These are phyloP conservation scores for Floccularia luteovirens DNA, from an alignment of 768 basidiomycete genomes.

Conservation along the genomic window DNA sequence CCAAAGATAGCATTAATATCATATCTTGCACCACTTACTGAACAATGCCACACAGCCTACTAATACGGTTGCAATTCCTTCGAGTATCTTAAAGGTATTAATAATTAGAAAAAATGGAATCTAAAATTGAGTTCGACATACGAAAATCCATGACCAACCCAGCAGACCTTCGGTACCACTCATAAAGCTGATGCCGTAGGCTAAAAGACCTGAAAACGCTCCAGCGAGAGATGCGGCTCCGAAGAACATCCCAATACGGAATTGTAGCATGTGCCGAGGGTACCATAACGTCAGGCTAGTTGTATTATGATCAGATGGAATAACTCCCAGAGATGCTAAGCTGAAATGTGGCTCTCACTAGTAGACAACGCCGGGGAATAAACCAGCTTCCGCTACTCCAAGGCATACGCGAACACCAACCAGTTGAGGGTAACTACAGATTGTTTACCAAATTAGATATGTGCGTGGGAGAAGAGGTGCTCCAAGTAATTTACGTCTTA, in stretches of 20 bases:
- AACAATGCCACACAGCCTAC: conserved; percentile 48
- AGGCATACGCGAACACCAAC: conserved; percentile 51
- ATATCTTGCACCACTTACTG: conserved; percentile 19
- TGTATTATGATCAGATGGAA: not conserved
- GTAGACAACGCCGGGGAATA: conserved; percentile 70
- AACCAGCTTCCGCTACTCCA: conserved; percentile 61
- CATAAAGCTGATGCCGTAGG: conserved; percentile 50
- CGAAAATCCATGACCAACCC: conserved; percentile 69
- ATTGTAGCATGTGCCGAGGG: conserved; percentile 51
- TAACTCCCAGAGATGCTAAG: too few relatives aligned
- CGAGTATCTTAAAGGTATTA: conserved; percentile 38
- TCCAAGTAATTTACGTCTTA: conserved; percentile 35
- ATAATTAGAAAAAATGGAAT: not conserved
- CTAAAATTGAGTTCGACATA: conserved; percentile 16
- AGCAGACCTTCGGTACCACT: conserved; percentile 30
- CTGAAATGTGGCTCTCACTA: conserved; percentile 34
- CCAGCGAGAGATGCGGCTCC: conserved; percentile 58
- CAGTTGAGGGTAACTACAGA: conserved; percentile 49
- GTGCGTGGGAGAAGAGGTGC: not conserved
- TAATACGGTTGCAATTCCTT: conserved; percentile 53
- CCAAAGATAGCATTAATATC: not conserved
- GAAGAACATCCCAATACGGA: conserved; percentile 57
- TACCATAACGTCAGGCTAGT: conserved; percentile 61
- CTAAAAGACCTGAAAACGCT: conserved; percentile 54
- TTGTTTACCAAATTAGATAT: not conserved